Percentiles rank a stretch among this genome's conserved stretches.
Conservation (phyloP, 2,329 filamentous ascomycete species). For the Ophiostoma sp. region DNA sequence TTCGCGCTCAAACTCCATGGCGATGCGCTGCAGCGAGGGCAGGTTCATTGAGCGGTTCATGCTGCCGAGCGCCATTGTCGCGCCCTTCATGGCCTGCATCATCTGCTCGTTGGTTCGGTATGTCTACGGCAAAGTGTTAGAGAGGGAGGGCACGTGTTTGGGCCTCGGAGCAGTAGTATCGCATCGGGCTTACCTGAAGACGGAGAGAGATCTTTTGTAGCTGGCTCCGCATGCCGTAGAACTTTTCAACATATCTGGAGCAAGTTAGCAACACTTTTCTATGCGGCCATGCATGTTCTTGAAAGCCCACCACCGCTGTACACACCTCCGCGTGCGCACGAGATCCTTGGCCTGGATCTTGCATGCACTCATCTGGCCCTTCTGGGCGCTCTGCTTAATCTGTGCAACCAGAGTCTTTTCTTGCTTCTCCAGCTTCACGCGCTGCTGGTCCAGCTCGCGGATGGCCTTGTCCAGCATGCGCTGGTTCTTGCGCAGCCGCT, state of each 20-base stretch:
- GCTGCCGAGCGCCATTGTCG: slow-evolving; percentile 82
- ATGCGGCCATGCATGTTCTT: too few species aligned
- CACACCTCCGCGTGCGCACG: slow-evolving; percentile 75
- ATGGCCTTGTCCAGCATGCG: slow-evolving; percentile 96
- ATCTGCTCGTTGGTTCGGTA: slow-evolving; percentile 98
- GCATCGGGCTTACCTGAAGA: slow-evolving; percentile 16
- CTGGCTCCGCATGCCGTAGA: slow-evolving; percentile 96
- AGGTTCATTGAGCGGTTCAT: slow-evolving; percentile 99
- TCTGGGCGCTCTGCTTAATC: slow-evolving; percentile 98
- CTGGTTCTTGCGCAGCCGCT: slow-evolving; percentile 89
- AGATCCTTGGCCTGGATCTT: slow-evolving; percentile 98
- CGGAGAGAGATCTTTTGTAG: slow-evolving; percentile 91
- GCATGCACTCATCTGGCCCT: slow-evolving; percentile 95
- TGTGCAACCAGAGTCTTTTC: slow-evolving; percentile 95
- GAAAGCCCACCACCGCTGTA: too few species aligned
- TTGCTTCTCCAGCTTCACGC: slow-evolving; percentile 94
- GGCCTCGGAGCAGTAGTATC: background rate
- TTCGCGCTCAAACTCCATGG: slow-evolving; percentile 98
- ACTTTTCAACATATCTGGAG: slow-evolving; percentile 86
- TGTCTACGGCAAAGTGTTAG: slow-evolving; percentile 52
- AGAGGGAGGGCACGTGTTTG: background rate
- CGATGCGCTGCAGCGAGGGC: slow-evolving; percentile 87
- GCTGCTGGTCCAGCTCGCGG: slow-evolving; percentile 88
- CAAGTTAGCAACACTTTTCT: background rate
- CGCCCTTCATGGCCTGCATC: slow-evolving; percentile 99